Evolutionary conservation across 768 basidiomycete genomes (phyloP), one percentile per base, ranked within the genome.

Genomic region (Vararia minispora): DNA sequence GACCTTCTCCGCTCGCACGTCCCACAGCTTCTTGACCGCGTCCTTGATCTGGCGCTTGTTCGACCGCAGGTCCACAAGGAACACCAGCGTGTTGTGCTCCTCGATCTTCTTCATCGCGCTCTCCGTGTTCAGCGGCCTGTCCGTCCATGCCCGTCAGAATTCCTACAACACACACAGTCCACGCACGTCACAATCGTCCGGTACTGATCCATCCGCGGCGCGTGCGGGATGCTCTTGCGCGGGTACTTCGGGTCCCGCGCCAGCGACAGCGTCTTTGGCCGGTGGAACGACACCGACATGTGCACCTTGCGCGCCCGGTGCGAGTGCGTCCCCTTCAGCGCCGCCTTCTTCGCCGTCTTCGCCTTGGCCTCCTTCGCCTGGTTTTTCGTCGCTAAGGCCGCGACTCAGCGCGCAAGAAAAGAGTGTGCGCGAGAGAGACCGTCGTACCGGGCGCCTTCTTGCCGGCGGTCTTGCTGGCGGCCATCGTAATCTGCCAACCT

Each of bases 31-130:
- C 79, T 97, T 97, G 53, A 99, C 91, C 2, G 95, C 95, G 53
- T 97, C 89, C 77, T 91, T 94, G 70, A 98, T 98, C 65, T 99
- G 90, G 33, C 90, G 79, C 76, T 99, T 99, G 79, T 95, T 99
- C 51, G 89, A 69, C 59, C 77, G 80, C 62, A 97, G 56, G 63
- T 97, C 92, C 37, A 95, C 91, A 44, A 98, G 81, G 72, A 98
- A 99, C 43, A 99, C 95, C 42, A 98, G 76, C 23, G 95, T 99
- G 66, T 99, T 98, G 73, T 97, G 81, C 64, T 97, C 94, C 73
- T 99, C 94, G 42, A 99, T 99, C 77, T 99, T 95, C 77, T 97
- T 94, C 94, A 98, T 97, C 46, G 94, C 92, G 10, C 78, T 82
- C 64, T 98, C 92, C 12, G 90, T 94, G 78, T 90, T 94, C 61